Evolutionary conservation across 2,329 filamentous ascomycete genomes (phyloP), one percentile per base, ranked within the genome.

Genomic region (Scedosporium dehoogii): DNA sequence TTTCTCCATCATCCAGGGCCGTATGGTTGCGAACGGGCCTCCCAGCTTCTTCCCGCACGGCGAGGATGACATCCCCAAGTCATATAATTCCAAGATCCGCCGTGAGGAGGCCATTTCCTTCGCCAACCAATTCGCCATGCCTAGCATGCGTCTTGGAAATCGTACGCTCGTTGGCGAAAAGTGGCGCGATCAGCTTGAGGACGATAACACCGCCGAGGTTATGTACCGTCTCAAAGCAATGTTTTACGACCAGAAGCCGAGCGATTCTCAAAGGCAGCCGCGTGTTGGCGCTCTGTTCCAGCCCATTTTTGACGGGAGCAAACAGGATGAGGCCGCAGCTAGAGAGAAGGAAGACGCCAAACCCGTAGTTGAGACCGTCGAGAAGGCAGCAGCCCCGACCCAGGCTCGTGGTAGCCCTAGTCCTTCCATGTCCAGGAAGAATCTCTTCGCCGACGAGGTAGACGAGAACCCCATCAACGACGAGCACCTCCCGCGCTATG

Each of bases 111-210:
- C 84, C 0, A 80, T 88, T 48, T 82, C 81, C 70, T 88, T 87
- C 72, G 87, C 88, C 72, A 88, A 88, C 71, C 85, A 88, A 71
- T 86, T 85, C 66, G 83, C 88, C 1, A 75, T 88, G 41, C 85
- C 85, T 18, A 79, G 81, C 3, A 76, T 85, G 16, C 84, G 83
- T 66, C 74, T 84, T 2, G 79, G 79, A 46, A 77, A 76, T 29
- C 76, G 77, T 62, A 81, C 79, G 63, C 73, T 78, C 68, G 66
- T 55, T 12, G 60, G 53, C 14, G 41, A 44, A 9, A 44, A 53
- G 27, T 59, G 61, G 61, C 53, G 67, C 70, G 58, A 68, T 62
- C 44, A 66, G 66, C 62, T 71, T 67, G 69, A 70, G 70, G 68
- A 69, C 70, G 14, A 66, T 55, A 67, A 65, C 21, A 66, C 66